Base-by-base conservation (phyloP, 805 yeast species). In the Saturnispora diversa region DNA sequence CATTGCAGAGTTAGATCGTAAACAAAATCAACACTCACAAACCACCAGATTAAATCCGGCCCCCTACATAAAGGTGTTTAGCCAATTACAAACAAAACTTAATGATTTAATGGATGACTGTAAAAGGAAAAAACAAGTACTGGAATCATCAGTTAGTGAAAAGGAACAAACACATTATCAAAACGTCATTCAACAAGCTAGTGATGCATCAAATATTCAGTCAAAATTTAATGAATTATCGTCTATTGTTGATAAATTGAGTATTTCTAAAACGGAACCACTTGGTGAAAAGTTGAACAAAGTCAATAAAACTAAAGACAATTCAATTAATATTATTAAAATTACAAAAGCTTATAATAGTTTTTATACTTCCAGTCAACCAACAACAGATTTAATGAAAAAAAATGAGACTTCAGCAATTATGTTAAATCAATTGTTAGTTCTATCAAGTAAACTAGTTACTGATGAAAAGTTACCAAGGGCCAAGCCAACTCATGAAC, bases 61-160 rank as follows among this genome's bases (percentile, higher is more conserved):
- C 53, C 97, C 97, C 2, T 92, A 84, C 56, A 90, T 90, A 35
- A 74, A 96, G 50, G 85, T 95, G 0, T 88, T 92, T 58, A 97
- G 90, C 56, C 77, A 88, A 1, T 84, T 92, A 2, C 64, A 87
- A 33, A 69, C 77, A 34, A 90, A 85, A 52, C 64, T 90, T 48
- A 74, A 76, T 51, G 68, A 67, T 37, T 61, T 92, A 31, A 69
- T 69, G 34, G 72, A 69, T 1, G 80, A 80, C 32, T 74, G 87
- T 3, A 55, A 61, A 4, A 56, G 59, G 12, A 69, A 69, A 40
- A 79, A 76, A 46, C 62, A 62, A 4, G 60, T 62, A n/a, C 66
- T 78, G 17, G 80, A 73, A 35, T 63, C 62, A 15, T 77, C 75
- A 15, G 85, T 81, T 1, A 69, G 73, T 3, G 65, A 68, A 17